Conservation (phyloP, 345 rosid genomes). For the Conringia planisiliqua region DNA sequence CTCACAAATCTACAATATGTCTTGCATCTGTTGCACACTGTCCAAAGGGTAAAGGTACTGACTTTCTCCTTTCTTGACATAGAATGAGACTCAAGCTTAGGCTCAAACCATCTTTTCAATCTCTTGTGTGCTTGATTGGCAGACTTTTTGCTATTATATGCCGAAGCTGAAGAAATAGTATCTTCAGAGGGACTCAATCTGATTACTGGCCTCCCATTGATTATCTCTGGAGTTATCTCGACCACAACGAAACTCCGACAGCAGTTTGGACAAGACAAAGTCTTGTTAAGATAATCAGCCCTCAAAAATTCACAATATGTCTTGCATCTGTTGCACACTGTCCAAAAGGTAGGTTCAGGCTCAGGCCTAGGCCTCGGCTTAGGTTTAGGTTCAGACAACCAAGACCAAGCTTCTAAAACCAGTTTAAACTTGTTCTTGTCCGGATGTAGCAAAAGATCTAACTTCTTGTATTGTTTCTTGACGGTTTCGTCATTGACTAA, state of each 20-base stretch:
- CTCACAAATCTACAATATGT: not conserved
- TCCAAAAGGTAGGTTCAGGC: slow-evolving; percentile 50
- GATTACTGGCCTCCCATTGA: not conserved
- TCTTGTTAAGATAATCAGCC: slow-evolving; percentile 50
- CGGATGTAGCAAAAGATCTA: slow-evolving; percentile 40
- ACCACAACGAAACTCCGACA: slow-evolving; percentile 49
- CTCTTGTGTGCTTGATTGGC: not conserved
- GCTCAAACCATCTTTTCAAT: not conserved
- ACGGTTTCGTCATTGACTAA: slow-evolving; percentile 54
- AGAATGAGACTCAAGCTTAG: not conserved
- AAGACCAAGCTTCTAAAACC: slow-evolving; percentile 59
- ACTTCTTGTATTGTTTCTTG: slow-evolving; percentile 55
- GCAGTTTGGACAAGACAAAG: slow-evolving; percentile 64
- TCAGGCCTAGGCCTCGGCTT: no score
- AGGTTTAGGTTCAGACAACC: slow-evolving; percentile 40
- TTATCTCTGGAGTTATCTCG: slow-evolving; percentile 34
- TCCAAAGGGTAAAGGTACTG: slow-evolving; percentile 7
- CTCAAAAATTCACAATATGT: slow-evolving; percentile 52
- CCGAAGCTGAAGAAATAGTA: not conserved
- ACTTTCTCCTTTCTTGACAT: not conserved
- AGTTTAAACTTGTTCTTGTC: slow-evolving; percentile 49
- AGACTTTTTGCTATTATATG: not conserved
- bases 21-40: not conserved
- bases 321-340: slow-evolving; percentile 37
- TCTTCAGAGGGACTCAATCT: not conserved